Evolutionary conservation across 108 stramenopile genomes (phyloP), one percentile per base, ranked within the genome.

Genomic region (Fragilariopsis cylindrus): DNA sequence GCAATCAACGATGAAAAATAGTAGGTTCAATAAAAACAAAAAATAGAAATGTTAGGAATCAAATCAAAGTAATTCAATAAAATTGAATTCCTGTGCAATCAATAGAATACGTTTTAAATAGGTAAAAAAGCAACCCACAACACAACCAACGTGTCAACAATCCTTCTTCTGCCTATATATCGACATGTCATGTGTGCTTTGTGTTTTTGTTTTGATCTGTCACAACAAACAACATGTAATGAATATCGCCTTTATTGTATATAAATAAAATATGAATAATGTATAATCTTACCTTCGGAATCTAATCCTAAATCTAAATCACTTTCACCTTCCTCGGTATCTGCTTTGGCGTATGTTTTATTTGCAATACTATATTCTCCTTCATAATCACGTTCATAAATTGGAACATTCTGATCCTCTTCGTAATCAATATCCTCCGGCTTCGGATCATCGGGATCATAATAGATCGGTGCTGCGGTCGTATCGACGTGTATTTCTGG

Each of bases 391-490:
- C 78, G 15, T 43, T 80, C 74, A 43, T 82, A 84, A 62, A 86
- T 70, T 41, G 69, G 64, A 15, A 72, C 79, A 7, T 88, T 79
- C 48, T 82, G 74, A 7, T 80, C 79, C 16, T 82, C 87, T 21
- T 70, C 87, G 21, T 65, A 73, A 45, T 48, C 48, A 43, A 84
- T 82, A 48, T 47, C 62, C 39, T 81, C 79, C 43, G 84, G 84
- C 21, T 88, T 78, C n/a, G 92, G 87, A 84, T 91, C 89, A 15
- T 87, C 78, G 30, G 77, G 86, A 78, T 85, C 87, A 65, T 60
- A 52, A 46, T 67, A 93, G 16, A 70, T 68, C 68, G 71, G 80
- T 7, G 48, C 65, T 75, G 64, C 60, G 85, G 85, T 39, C 84
- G 62, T 75, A 4, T 60, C 74, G 47, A 90, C 82, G 5, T 79